These are phyloP conservation scores for Leishmania lainsoni DNA, from an alignment of 208 protist genomes.

Conservation along the genomic window DNA sequence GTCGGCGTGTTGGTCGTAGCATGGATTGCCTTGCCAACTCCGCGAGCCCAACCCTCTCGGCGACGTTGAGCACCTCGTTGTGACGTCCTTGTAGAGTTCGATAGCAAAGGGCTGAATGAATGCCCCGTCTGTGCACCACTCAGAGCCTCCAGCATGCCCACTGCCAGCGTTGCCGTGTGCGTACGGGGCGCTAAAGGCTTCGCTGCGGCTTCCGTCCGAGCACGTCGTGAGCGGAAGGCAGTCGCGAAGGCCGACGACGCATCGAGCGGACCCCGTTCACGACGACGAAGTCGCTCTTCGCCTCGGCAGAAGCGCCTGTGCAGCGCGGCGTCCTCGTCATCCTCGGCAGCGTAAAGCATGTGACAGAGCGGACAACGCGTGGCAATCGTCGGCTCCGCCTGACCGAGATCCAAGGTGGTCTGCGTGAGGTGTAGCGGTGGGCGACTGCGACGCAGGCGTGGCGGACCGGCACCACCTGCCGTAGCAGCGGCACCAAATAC, in stretches of 20 bases:
- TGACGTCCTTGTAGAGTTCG: background rate
- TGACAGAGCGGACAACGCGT: slow-evolving; percentile 48
- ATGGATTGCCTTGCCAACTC: background rate
- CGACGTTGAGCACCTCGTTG: background rate
- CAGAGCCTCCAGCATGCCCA: slow-evolving; percentile 11
- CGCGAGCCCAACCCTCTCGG: background rate
- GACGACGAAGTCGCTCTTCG: background rate
- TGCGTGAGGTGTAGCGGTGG: slow-evolving; percentile 31
- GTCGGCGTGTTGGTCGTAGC: background rate
- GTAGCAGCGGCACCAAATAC: background rate
- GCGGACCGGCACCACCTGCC: background rate
- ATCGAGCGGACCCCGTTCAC: background rate
- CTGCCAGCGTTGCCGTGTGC: background rate
- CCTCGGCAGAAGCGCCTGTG: slow-evolving; percentile 50
- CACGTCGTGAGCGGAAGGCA: background rate
- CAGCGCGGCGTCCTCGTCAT: slow-evolving; percentile 50
- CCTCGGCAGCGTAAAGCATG: slow-evolving; percentile 61
- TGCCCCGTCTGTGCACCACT: too few relatives aligned
- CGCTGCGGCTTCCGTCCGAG: background rate
- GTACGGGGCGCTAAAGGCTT: background rate
- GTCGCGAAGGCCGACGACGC: background rate
- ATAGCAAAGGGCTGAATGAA: background rate
- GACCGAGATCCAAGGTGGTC: slow-evolving; percentile 78
- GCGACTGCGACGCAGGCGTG: background rate
- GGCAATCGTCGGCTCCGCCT: slow-evolving; percentile 34